Evolutionary conservation across 805 yeast genomes (phyloP).

Genomic region (Wickerhamiella bombiphila): DNA sequence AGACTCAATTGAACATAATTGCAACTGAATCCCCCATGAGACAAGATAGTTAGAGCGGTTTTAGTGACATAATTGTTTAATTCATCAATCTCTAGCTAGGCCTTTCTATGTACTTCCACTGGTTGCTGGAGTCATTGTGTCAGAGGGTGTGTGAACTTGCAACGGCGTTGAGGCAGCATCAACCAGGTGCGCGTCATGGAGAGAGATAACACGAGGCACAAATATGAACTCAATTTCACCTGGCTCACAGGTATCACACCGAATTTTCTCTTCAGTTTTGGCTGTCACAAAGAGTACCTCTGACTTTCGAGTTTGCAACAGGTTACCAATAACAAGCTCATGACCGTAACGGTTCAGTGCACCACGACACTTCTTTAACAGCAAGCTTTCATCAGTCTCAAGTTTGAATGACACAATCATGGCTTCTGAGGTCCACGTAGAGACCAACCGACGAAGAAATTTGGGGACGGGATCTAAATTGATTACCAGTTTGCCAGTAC

Average conservation of each 20-base stretch:
- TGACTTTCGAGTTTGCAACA: conserved; percentile 72
- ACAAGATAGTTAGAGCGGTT: not conserved
- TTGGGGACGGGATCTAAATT: conserved; percentile 94
- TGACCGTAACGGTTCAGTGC: conserved; percentile 81
- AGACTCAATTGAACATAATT: too few species aligned
- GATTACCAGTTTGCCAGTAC: conserved; percentile 51
- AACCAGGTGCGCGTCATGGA: conserved; percentile 61
- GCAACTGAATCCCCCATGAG: not conserved
- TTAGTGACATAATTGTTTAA: not conserved
- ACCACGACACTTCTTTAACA: conserved; percentile 58
- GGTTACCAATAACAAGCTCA: conserved; percentile 87
- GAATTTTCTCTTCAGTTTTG: conserved; percentile 22
- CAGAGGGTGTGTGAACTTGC: not conserved
- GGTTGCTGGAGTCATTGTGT: too few species aligned
- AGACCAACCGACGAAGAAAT: conserved; percentile 73
- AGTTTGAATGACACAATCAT: conserved; percentile 90
- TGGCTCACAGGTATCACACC: conserved; percentile 27
- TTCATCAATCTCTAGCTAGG: too few species aligned
- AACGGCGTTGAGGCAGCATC: not conserved
- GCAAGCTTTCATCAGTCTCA: conserved; percentile 65
- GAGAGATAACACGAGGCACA: conserved; percentile 56
- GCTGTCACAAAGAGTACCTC: conserved; percentile 75
- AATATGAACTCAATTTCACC: conserved; percentile 66
- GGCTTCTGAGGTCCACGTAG: conserved; percentile 88
- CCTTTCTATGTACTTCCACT: too few species aligned